phyloP scores from a whole-genome alignment of 305 asterid species.

The Solanum hybrid region DNA sequence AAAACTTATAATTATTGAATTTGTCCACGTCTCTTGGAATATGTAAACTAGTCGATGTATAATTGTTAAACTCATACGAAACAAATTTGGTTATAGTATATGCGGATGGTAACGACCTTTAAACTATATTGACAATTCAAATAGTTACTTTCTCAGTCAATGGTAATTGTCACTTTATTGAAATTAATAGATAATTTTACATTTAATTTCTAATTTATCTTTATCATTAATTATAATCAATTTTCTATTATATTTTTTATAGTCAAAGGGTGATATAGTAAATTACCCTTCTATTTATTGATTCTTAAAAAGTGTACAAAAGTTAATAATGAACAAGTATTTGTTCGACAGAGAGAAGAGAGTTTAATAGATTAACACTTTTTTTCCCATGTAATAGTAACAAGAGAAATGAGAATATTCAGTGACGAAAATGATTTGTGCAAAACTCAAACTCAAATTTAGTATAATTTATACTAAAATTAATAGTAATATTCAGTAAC shows the following conservation, averaged over 20 bases:
- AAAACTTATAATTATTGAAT: not conserved
- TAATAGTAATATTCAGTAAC: not conserved
- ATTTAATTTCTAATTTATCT: no score
- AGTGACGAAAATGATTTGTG: not conserved
- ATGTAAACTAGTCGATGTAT: not conserved
- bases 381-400: not conserved
- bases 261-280: not conserved
- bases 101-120: not conserved
- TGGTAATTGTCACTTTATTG: not conserved
- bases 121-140: not conserved
- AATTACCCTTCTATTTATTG: no score
- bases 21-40: not conserved
- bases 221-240: no score
- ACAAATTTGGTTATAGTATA: not conserved
- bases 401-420: not conserved
- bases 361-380: not conserved
- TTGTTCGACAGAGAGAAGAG: no score
- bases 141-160: not conserved
- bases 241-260: no score
- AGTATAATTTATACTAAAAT: no score
- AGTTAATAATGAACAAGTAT: no score
- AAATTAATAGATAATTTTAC: no score
- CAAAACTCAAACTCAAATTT: not conserved
- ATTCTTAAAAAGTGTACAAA: not conserved
- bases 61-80: not conserved